Evolutionary conservation across 352 stramenopile genomes (phyloP), one percentile per base, ranked within the genome.

Genomic region (Aphanomyces euteiches): DNA sequence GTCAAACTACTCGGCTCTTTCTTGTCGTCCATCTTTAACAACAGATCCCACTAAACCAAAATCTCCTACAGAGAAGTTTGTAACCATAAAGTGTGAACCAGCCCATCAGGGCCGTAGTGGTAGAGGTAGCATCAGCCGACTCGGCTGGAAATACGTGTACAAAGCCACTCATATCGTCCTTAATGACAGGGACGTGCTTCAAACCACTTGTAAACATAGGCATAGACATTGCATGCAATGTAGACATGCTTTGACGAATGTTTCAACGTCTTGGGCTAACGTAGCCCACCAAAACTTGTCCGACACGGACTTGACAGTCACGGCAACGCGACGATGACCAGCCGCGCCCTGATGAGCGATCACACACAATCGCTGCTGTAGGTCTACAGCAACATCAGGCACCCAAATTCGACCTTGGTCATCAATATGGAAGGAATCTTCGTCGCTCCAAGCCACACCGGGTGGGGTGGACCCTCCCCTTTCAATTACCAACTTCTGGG

Each of bases 101-200:
- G 15, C 15, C 43, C 43, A 48, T 48, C 43, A 48, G 43, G 15
- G 43, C 43, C 15, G 8, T 47, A 36, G 54, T n/a, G 28, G 37
- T 21, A n/a, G 43, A 48, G 8, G 8, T 15, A 8, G 43, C 43
- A 15, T 48, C 43, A 48, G 8, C 43, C 8, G 8, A 15, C 15
- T 48, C 43, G 15, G 43, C 8, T 15, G 43, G 8, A 15, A 76
- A 39, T 3, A 69, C 15, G 21, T 45, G 50, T 15, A 69, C 43
- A 38, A 75, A 82, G 0, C 71, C 68, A 5, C 48, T 69, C 72
- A 82, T 79, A 1, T 70, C 70, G 19, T 82, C 75, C n/a, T 81
- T 81, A 0, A 81, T 10, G 0, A 85, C 69, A 0, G 80, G 56
- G 0, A 83, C 60, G 36, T 82, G 77, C 53, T 78, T 75, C 0